Percentiles rank a stretch among this genome's conserved stretches.
These are phyloP conservation scores for Wickerhamiella shivajii DNA, from an alignment of 805 yeast species.

Conservation along the genomic window DNA sequence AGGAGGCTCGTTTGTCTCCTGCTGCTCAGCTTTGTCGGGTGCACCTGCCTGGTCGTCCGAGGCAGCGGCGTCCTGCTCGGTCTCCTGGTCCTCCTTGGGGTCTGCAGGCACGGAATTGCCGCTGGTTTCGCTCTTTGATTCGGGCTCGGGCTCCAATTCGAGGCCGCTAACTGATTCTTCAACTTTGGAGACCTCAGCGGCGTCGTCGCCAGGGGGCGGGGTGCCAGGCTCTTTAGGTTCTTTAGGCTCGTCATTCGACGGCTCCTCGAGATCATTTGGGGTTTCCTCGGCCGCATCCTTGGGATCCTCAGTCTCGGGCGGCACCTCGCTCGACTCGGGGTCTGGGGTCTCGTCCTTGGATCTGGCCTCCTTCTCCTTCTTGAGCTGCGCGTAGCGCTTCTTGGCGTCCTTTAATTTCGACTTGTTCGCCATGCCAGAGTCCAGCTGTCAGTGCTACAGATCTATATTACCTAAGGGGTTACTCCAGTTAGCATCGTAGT, in stretches of 20 bases:
- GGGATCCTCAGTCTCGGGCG: constrained; percentile 2
- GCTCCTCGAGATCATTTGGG: background rate
- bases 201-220: background rate
- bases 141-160: background rate
- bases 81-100: constrained; percentile 1
- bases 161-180: background rate
- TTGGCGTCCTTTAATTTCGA: constrained; percentile 47
- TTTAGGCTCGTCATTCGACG: background rate
- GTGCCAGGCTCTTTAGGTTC: background rate
- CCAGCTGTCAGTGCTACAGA: background rate
- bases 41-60: background rate
- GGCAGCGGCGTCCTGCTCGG: background rate
- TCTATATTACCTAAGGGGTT: background rate
- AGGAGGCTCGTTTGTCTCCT: too few species aligned
- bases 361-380: constrained; percentile 34
- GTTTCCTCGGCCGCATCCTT: background rate
- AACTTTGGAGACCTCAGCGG: background rate
- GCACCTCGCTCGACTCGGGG: background rate
- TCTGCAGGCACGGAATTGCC: too few species aligned
- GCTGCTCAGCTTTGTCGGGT: too few species aligned
- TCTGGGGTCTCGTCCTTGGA: constrained; percentile 10
- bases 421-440: background rate
- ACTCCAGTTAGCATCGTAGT: background rate
- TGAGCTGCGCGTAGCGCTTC: constrained; percentile 57
- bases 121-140: too few species aligned